Conservation (phyloP, 2,329 filamentous ascomycete species). For the Fusarium humuli region DNA sequence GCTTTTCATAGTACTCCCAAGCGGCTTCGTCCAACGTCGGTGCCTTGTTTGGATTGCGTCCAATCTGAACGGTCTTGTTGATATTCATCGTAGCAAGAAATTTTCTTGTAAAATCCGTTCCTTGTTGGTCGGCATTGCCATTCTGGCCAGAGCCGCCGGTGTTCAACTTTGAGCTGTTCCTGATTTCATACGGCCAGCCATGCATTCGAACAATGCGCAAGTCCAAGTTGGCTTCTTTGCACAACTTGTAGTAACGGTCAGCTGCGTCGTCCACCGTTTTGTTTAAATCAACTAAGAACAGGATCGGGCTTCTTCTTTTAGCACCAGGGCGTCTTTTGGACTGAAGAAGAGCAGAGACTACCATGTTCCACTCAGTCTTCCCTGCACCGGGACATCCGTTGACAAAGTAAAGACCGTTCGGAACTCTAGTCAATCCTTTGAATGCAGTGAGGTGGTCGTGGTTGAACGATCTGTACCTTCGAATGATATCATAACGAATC, state of each 20-base stretch:
- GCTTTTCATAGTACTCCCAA: slow-evolving; percentile 55
- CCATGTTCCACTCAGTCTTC: slow-evolving; percentile 61
- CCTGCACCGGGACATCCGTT: slow-evolving; percentile 62
- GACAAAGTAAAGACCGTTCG: slow-evolving; percentile 58
- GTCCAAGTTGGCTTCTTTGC: slow-evolving; percentile 51
- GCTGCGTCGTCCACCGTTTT: slow-evolving; percentile 60
- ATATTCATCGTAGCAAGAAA: slow-evolving; percentile 50
- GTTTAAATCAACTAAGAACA: slow-evolving; percentile 62
- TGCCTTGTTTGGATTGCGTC: slow-evolving; percentile 43
- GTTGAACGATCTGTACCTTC: slow-evolving; percentile 52
- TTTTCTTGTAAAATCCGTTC: slow-evolving; percentile 51
- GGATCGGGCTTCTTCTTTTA: slow-evolving; percentile 50
- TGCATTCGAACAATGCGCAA: slow-evolving; percentile 55
- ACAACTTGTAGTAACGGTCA: slow-evolving; percentile 55
- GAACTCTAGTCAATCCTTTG: slow-evolving; percentile 50
- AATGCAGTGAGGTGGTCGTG: slow-evolving; percentile 54
- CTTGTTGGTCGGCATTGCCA: background rate
- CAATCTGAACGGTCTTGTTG: slow-evolving; percentile 20
- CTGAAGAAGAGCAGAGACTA: slow-evolving; percentile 55
- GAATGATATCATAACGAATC: slow-evolving; percentile 44
- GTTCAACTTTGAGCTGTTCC: slow-evolving; percentile 49
- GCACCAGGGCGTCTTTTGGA: slow-evolving; percentile 44
- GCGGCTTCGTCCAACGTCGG: slow-evolving; percentile 58
- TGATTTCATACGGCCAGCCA: slow-evolving; percentile 55
- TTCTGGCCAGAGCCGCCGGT: background rate